These are phyloP conservation scores for Flueggea neowawraea DNA, from an alignment of 441 rosid genomes.

Conservation along the genomic window DNA sequence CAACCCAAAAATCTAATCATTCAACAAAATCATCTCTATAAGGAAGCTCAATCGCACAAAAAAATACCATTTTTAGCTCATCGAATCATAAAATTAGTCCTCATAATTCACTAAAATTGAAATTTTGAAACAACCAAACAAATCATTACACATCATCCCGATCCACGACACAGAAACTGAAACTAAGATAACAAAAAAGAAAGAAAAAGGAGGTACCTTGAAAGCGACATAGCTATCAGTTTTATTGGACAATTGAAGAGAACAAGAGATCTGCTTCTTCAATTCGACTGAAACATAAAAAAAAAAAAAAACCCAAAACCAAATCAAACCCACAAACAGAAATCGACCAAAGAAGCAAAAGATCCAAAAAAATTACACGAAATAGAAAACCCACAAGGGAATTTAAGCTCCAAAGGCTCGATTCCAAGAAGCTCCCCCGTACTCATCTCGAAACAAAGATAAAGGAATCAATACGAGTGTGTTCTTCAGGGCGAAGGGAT, in stretches of 20 bases:
- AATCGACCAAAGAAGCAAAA: no score
- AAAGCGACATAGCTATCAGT: constrained; percentile 67
- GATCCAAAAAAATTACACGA: no score
- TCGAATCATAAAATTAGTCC: no score
- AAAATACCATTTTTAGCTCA: no score
- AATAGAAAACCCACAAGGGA: constrained; percentile 39
- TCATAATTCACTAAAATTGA: no score
- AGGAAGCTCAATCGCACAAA: no score
- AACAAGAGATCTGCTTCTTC: constrained; percentile 87
- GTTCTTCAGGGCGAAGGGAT: no score
- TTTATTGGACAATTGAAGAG: constrained; percentile 61
- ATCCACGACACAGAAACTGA: background rate
- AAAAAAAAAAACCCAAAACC: background rate
- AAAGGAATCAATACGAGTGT: no score
- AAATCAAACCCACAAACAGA: background rate
- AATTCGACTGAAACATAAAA: constrained; percentile 45
- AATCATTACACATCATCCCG: background rate
- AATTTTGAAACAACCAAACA: no score
- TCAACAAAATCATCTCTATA: no score
- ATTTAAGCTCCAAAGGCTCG: constrained; percentile 71
- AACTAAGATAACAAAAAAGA: background rate
- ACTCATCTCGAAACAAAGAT: constrained; percentile 30
- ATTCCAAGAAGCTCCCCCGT: constrained; percentile 62
- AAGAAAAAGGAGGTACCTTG: constrained; percentile 37
- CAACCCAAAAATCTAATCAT: no score